Base-by-base conservation (phyloP, 2,329 filamentous ascomycete genomes). In the Leptosphaerulina australis region DNA sequence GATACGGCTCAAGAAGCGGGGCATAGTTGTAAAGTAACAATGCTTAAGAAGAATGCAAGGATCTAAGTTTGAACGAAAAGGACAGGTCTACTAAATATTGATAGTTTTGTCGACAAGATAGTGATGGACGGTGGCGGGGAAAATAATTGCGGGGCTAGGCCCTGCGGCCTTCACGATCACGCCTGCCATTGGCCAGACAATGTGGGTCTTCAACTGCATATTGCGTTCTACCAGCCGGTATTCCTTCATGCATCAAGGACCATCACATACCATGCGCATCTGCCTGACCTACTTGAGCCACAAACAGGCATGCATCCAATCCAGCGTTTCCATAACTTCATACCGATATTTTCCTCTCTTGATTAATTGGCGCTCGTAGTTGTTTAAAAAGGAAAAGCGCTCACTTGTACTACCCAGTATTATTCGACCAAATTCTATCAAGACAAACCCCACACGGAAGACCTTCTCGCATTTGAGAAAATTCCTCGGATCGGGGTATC, bases 1-100 rank as follows among this genome's bases (percentile, higher is more conserved):
- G 35, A 63, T 61, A 47, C 60, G 60, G 15, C 52, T 50, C 29
- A 65, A 43, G 34, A 65, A 63, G 4, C 37, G 59, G 25, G 62
- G 56, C 59, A 65, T 63, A 26, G 10, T 22, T 25, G 29, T 35
- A 24, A 11, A 14, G 17, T 15, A 38, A 20, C 12, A 21, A 34
- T 37, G 33, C 8, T 12, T 7, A 5, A 9, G 34, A 20, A 21
- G 10, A 25, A 44, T 20, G 48, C 30, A 51, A 26, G 24, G 48
- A 37, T 30, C 18, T 15, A 33, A 24, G 30, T 48, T 34, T 36
- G 34, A 26, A 25, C 22, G 14, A 11, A 37, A 45, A 29, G 51
- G 33, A 43, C 44, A 46, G 36, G 41, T 21, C 30, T 33, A 15
- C 29, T 37, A 10, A 25, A 20, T 17, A 28, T 21, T 34, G 26